Conservation (phyloP, 345 rosid genomes). For the Lepidium didymum region DNA sequence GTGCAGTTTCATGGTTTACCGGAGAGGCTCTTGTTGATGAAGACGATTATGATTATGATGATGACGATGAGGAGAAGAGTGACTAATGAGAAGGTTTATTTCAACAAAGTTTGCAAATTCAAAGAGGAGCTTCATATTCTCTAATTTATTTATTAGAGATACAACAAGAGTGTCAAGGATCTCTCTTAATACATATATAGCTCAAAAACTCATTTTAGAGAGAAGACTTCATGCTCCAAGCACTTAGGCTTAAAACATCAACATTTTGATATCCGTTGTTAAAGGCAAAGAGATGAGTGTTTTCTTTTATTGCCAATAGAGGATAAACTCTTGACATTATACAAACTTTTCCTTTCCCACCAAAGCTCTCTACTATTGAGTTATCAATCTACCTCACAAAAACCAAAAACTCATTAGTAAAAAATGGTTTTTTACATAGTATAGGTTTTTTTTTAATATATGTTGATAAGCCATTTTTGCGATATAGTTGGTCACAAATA, state of each 20-base stretch:
- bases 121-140: constrained; percentile 1
- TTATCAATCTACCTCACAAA: constrained; percentile 49
- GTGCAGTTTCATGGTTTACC: constrained; percentile 93
- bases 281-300: constrained; percentile 46
- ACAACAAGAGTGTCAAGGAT: constrained; percentile 9
- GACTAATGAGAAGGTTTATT: constrained; percentile 33
- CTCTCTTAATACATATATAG: background rate
- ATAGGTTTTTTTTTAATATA: no score
- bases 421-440: no score
- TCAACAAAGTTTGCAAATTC: constrained; percentile 3
- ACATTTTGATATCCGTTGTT: constrained; percentile 51
- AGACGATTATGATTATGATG: constrained; percentile 32
- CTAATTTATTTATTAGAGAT: background rate
- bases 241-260: constrained; percentile 30
- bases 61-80: constrained; percentile 32
- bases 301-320: constrained; percentile 29
- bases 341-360: constrained; percentile 54
- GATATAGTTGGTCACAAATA: no score
- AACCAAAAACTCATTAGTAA: background rate
- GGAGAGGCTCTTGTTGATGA: constrained; percentile 80
- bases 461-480: no score
- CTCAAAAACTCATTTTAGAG: background rate
- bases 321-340: constrained; percentile 76
- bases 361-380: constrained; percentile 81
- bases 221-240: constrained; percentile 68